These are phyloP conservation scores for Ophiocordyceps polyrhachis-furcata DNA, from an alignment of 2,329 filamentous ascomycete species.

Conservation along the genomic window DNA sequence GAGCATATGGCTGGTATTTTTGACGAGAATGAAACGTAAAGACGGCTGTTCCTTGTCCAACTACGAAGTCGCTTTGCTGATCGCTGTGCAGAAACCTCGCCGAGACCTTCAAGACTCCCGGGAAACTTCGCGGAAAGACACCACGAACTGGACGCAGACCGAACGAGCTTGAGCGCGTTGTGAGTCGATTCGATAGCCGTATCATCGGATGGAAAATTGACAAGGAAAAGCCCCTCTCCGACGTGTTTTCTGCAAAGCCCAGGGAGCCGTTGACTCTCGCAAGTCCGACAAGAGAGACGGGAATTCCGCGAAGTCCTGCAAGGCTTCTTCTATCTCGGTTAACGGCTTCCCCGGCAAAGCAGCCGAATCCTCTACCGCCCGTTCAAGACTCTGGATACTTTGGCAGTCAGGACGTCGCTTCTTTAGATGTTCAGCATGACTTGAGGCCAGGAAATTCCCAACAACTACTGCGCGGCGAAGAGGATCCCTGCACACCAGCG, in stretches of 20 bases:
- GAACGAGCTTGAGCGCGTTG: conserved; percentile 41
- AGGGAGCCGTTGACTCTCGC: conserved; percentile 34
- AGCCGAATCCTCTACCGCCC: conserved; percentile 6
- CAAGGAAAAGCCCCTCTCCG: conserved; percentile 33
- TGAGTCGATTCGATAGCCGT: conserved; percentile 22
- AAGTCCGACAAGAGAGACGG: conserved; percentile 26
- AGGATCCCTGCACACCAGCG: conserved; percentile 3
- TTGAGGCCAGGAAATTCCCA: conserved; percentile 2
- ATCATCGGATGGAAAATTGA: conserved; percentile 8
- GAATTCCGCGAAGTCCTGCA: conserved; percentile 14
- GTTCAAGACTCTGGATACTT: conserved; percentile 50
- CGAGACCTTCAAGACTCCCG: conserved; percentile 90
- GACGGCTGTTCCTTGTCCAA: conserved; percentile 3
- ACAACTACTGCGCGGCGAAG: conserved; percentile 6
- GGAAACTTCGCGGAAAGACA: conserved; percentile 66
- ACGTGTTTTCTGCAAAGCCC: conserved; percentile 37
- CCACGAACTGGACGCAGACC: conserved; percentile 51
- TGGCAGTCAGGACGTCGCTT: conserved; percentile 35
- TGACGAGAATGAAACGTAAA: conserved; percentile 64
- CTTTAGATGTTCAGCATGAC: conserved; percentile 1
- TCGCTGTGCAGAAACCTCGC: conserved; percentile 51
- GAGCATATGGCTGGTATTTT: conserved; percentile 97
- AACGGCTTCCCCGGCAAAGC: conserved; percentile 12
- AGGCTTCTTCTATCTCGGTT: conserved; percentile 15
- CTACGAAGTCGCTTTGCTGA: conserved; percentile 2